These are phyloP conservation scores for Acanthamoeba triangularis DNA, from an alignment of 208 protist genomes.

Conservation along the genomic window DNA sequence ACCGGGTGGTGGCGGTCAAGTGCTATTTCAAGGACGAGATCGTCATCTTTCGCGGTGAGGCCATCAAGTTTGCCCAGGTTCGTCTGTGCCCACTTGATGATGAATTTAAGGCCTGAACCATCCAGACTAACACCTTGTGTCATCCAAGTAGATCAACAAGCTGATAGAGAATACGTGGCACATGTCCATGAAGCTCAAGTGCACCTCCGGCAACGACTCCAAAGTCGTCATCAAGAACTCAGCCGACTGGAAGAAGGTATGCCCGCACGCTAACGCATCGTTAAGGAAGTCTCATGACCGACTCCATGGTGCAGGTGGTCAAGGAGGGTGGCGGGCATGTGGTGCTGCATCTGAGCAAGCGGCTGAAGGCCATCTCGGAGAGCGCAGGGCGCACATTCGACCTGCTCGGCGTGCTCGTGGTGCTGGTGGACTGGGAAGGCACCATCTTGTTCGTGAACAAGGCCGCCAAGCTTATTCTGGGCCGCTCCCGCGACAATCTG, in stretches of 20 bases:
- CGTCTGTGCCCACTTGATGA: too few relatives aligned
- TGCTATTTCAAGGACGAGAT: constrained; percentile 45
- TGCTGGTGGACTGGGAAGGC: neutral
- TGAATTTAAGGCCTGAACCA: too few relatives aligned
- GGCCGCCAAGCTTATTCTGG: neutral
- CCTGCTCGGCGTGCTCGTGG: neutral
- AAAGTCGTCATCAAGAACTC: neutral
- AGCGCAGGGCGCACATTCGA: neutral
- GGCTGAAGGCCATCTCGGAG: neutral
- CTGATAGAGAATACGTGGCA: neutral
- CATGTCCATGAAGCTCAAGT: neutral
- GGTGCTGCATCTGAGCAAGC: neutral
- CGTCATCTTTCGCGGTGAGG: neutral
- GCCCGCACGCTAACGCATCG: too few relatives aligned
- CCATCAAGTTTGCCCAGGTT: neutral
- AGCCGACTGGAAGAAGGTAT: neutral
- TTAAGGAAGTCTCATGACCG: too few relatives aligned
- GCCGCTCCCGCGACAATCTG: too few relatives aligned
- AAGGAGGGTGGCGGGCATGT: neutral
- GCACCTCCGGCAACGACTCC: neutral
- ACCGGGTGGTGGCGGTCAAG: neutral
- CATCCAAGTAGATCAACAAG: neutral
- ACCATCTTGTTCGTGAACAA: neutral
- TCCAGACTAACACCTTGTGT: too few relatives aligned
- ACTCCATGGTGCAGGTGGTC: neutral